A percentile compares a stretch with the other conserved stretches of the same genome.
These are phyloP conservation scores for Pleurotus platypus DNA, from an alignment of 768 basidiomycete genomes.

Conservation along the genomic window DNA sequence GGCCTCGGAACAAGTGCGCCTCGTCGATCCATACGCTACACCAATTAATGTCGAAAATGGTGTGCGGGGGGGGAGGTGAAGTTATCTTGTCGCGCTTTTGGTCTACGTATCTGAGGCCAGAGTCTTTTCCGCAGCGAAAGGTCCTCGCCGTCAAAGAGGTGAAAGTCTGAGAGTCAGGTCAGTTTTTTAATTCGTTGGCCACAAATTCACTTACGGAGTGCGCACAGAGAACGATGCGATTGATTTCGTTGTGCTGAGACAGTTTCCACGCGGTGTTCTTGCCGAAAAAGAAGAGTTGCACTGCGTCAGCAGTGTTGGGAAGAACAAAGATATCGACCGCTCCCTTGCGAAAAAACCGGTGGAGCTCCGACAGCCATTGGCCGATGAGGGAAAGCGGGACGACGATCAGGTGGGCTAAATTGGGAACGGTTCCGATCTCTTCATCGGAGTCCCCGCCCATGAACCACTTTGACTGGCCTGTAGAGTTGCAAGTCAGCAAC, in stretches of 20 bases:
- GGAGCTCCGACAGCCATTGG: slow-evolving; percentile 18
- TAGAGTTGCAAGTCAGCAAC: no score
- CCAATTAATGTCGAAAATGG: no score
- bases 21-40: no score
- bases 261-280: background rate
- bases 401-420: slow-evolving; percentile 17
- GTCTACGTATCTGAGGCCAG: no score
- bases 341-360: slow-evolving; percentile 9
- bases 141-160: no score
- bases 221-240: background rate
- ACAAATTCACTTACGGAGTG: background rate
- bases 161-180: no score
- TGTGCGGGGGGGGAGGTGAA: no score
- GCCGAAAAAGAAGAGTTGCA: background rate
- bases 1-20: no score
- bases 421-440: background rate
- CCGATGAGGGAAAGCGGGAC: slow-evolving; percentile 16
- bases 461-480: background rate
- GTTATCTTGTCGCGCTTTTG: no score
- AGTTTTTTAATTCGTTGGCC: background rate
- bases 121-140: no score
- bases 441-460: slow-evolving; percentile 58
- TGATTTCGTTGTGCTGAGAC: background rate
- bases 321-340: slow-evolving; percentile 7
- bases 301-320: background rate